Conservation (phyloP, 352 stramenopile genomes). For the Pythium biforme region DNA sequence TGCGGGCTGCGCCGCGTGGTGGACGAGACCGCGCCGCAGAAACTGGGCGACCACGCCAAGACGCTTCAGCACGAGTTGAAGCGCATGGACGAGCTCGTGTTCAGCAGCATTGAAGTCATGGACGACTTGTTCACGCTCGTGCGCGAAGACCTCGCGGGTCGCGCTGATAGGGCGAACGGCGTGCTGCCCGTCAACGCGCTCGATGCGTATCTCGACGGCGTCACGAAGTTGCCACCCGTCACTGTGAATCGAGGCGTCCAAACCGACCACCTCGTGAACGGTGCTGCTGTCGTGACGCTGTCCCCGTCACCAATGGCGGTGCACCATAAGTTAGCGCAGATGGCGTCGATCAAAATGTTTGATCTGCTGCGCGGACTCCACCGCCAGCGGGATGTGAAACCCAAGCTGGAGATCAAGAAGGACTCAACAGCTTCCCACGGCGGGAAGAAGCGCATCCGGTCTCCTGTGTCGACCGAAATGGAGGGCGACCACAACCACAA, state of each 20-base stretch:
- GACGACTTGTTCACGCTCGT: slow-evolving; percentile 13
- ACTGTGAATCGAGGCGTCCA: slow-evolving; percentile 1
- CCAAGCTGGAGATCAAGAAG: slow-evolving; percentile 14
- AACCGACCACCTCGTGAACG: background rate
- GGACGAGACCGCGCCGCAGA: background rate
- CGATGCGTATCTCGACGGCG: slow-evolving; percentile 16
- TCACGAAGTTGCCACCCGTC: background rate
- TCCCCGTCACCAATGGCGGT: background rate
- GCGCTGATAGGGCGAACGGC: background rate
- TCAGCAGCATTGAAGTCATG: slow-evolving; percentile 10
- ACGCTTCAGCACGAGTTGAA: background rate
- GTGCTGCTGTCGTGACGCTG: background rate
- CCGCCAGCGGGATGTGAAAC: background rate
- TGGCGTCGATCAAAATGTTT: slow-evolving; percentile 9
- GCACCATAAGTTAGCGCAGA: background rate
- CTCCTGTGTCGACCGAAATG: background rate
- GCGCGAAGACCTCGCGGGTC: background rate
- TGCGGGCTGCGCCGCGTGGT: background rate
- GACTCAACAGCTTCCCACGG: background rate
- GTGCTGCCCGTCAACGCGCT: slow-evolving; percentile 8
- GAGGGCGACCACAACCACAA: background rate
- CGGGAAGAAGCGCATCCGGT: slow-evolving; percentile 9
- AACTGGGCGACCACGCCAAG: background rate
- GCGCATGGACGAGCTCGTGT: slow-evolving; percentile 16
- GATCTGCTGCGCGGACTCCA: slow-evolving; percentile 8